Base-by-base conservation (phyloP, 805 yeast species). In the Kodamaea kakaduensis region DNA sequence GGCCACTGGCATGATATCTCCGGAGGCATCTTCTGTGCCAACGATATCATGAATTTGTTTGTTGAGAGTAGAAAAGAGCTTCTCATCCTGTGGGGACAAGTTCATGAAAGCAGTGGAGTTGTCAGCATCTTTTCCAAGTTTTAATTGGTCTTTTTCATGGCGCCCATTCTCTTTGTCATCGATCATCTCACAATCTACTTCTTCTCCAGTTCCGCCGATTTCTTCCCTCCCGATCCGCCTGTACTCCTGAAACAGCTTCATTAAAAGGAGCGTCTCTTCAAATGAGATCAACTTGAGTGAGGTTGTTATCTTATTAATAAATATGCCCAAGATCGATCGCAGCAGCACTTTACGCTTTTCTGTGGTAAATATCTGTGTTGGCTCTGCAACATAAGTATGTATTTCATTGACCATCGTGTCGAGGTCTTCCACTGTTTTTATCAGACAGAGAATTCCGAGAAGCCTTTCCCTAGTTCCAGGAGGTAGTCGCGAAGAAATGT, bases 361-460 rank as follows among this genome's bases (percentile, higher is more conserved):
- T 6, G 25, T 23, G 5, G 25, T 37, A 8, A 24, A 32, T 8
- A 49, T 42, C 6, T 32, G 32, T 9, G 38, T 25, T 4, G 47
- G 45, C 3, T 38, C 44, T 25, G 42, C 46, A 1, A 51, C 37
- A 6, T 32, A 20, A 4, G 28, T 36, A 22, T 31, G 41, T 2
- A 47, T 33, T 3, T 37, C 39, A 9, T 38, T 34, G 6, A 53
- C 44, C 42, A 62, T 66, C 2, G 63, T 48, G 41, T 71, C 70
- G 24, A 78, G 56, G 3, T 58, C 54, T 40, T 78, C 83, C 10
- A 76, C 59, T 0, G 75, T 64, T 12, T 63, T 50, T 31, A 78
- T 55, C 1, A 54, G 48, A 81, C 82, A 77, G 18, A 40, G 23
- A 19, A 27, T 33, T 10, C 29, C 24, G 16, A 39, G 17, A 1